These are phyloP conservation scores for Metschnikowia lochheadii DNA, from an alignment of 805 yeast genomes.

Conservation along the genomic window DNA sequence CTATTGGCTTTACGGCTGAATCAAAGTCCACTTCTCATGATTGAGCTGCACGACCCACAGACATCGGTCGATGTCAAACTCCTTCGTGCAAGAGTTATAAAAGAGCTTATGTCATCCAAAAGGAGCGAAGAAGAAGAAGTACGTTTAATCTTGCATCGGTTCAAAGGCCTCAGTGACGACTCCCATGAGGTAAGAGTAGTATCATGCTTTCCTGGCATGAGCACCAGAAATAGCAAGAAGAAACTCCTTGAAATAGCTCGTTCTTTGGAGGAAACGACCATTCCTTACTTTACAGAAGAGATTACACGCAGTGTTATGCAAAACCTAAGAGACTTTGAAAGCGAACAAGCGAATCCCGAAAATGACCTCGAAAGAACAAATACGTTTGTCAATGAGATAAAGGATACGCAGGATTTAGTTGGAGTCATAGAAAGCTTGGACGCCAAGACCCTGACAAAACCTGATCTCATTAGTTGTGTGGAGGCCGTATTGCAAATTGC, in stretches of 20 bases:
- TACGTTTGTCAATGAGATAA: conserved; percentile 13
- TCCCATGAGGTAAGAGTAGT: conserved; percentile 4
- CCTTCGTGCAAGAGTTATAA: not conserved
- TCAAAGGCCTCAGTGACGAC: conserved; percentile 9
- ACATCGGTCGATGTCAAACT: conserved; percentile 1
- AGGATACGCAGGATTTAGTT: not conserved
- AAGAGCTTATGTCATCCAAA: not conserved
- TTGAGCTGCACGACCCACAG: not conserved
- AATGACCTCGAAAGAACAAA: conserved; percentile 15
- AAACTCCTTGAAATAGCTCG: not conserved
- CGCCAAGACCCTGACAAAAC: not conserved
- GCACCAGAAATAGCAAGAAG: not conserved
- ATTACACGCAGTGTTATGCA: conserved; percentile 3
- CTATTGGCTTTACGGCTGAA: not conserved
- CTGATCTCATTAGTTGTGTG: conserved; percentile 1
- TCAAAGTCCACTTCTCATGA: not conserved
- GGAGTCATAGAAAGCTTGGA: not conserved
- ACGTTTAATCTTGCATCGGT: not conserved
- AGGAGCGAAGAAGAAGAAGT: not conserved
- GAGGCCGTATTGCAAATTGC: not conserved
- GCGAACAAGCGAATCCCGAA: conserved; percentile 3
- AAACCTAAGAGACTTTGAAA: conserved; percentile 4
- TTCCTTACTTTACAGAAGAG: not conserved
- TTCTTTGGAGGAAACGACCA: not conserved
- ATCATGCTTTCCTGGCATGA: conserved; percentile 4